Base-by-base conservation (phyloP, 768 basidiomycete genomes). In the Pulveroboletus frians region DNA sequence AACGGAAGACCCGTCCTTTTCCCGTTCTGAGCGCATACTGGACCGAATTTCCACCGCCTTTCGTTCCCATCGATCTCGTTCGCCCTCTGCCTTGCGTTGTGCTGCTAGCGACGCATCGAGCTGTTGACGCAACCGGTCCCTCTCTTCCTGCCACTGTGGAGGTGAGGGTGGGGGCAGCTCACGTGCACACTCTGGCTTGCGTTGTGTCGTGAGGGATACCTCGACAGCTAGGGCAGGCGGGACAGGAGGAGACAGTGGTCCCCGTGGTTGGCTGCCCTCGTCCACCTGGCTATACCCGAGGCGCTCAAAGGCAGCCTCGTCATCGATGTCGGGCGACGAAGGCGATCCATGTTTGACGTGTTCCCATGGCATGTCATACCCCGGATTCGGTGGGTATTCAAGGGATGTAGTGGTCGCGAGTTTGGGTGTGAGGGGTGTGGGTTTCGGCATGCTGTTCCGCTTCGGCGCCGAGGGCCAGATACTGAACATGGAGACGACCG, bases 221-320 rank as follows among this genome's bases (percentile, higher is more conserved):
- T 59, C 54, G 11, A 43, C 49, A 26, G 23, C 23, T 26, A 4
- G 23, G 23, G 23, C 23, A 3, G 27, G 21, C 4, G 18, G 1
- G 1, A 3, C 11, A 2, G 21, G 15, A 5, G 20, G 21, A 1
- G 17, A 17, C n/a, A 31, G 43, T 34, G 44, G 34, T 5, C 30
- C 44, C 21, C 44, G 48, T 6, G 37, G 35, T 2, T 32, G 46
- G 23, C 46, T 44, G 4, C 39, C 30, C 3, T 17, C 20, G 13
- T 58, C 62, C 13, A 59, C 51, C 30, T 59, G 63, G 38, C 60
- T 65, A n/a, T 50, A 51, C 6, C 51, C 53, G 30, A 64, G 42
- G n/a, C 37, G 50, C 44, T 62, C 62, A 5, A 52, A 48, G 7
- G 49, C 20, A 8, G 42, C 29, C 5, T 53, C 56, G 13, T 63